Conservation (phyloP, 2,329 filamentous ascomycete genomes). For the Sclerotinia spermophila region DNA sequence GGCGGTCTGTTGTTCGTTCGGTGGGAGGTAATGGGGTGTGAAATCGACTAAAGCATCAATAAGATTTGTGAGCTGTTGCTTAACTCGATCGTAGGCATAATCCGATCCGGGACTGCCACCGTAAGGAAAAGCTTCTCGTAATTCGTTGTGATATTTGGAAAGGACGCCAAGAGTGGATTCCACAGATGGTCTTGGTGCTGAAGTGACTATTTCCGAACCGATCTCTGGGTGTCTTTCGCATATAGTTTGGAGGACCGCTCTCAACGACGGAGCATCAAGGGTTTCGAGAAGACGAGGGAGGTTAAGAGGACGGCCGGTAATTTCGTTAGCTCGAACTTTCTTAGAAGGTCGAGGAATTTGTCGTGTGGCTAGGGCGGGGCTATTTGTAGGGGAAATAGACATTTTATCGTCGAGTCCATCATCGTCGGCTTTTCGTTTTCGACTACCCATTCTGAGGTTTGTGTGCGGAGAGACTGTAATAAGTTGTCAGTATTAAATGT, state of each 20-base stretch:
- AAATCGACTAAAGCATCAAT: constrained; percentile 91
- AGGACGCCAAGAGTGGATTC: constrained; percentile 76
- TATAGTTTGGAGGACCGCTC: constrained; percentile 82
- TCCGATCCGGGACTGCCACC: constrained; percentile 82
- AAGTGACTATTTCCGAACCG: constrained; percentile 75
- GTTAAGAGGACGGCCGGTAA: constrained; percentile 62
- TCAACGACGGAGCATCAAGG: constrained; percentile 78
- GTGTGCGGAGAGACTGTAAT: constrained; percentile 43
- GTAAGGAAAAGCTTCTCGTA: constrained; percentile 78
- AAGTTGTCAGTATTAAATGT: constrained; percentile 20
- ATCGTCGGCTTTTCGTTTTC: constrained; percentile 84
- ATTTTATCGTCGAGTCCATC: constrained; percentile 78
- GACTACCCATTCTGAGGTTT: constrained; percentile 47
- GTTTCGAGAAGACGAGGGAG: constrained; percentile 87
- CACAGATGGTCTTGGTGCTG: constrained; percentile 84
- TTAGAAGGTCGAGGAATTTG: constrained; percentile 65
- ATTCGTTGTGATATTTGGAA: constrained; percentile 71
- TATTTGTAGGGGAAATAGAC: constrained; percentile 81
- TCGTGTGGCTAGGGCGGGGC: constrained; percentile 70
- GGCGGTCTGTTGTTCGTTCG: constrained; percentile 79
- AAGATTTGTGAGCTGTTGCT: constrained; percentile 72
- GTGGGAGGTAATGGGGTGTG: constrained; percentile 91
- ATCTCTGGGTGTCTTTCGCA: constrained; percentile 88
- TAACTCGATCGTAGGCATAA: constrained; percentile 92
- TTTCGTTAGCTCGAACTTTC: constrained; percentile 60